Evolutionary conservation across 306 rosid species (phyloP).

Genomic region (Prinsepia uniflora): DNA sequence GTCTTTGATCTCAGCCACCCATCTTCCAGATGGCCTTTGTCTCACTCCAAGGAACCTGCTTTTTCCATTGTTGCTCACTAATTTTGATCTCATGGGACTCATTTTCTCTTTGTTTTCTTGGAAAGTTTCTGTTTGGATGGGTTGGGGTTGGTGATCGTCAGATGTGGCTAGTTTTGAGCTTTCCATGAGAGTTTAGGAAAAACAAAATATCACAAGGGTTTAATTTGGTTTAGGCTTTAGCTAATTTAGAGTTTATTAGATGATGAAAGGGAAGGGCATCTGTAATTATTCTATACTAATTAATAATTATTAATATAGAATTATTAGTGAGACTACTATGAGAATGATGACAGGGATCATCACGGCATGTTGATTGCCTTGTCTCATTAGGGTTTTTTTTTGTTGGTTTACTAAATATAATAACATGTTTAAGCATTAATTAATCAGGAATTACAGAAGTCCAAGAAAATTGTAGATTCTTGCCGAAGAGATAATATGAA

Average conservation of each 20-base stretch:
- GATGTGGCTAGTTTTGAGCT: slow-evolving; percentile 24
- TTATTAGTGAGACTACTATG: slow-evolving; percentile 3
- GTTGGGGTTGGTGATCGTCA: slow-evolving; percentile 27
- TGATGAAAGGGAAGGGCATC: slow-evolving; percentile 25
- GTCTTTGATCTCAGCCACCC: slow-evolving; percentile 92
- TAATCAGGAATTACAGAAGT: background rate
- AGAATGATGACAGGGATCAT: slow-evolving; percentile 31
- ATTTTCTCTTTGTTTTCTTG: slow-evolving; percentile 19
- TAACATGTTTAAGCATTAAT: background rate
- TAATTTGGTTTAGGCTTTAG: no score
- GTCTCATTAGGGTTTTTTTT: slow-evolving; percentile 30
- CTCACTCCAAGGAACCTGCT: slow-evolving; percentile 74
- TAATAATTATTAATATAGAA: slow-evolving; percentile 31
- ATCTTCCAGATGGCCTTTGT: slow-evolving; percentile 90
- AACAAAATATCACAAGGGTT: no score
- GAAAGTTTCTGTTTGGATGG: slow-evolving; percentile 23
- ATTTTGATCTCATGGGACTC: slow-evolving; percentile 15
- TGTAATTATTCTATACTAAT: slow-evolving; percentile 2
- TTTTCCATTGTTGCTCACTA: slow-evolving; percentile 25
- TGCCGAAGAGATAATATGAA: background rate
- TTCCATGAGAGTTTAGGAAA: background rate
- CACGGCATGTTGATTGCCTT: slow-evolving; percentile 35
- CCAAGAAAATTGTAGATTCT: background rate
- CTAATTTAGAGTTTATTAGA: no score
- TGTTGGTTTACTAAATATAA: background rate